These are phyloP conservation scores for Xylaria venustula DNA, from an alignment of 495 filamentous ascomycete species.

Conservation along the genomic window DNA sequence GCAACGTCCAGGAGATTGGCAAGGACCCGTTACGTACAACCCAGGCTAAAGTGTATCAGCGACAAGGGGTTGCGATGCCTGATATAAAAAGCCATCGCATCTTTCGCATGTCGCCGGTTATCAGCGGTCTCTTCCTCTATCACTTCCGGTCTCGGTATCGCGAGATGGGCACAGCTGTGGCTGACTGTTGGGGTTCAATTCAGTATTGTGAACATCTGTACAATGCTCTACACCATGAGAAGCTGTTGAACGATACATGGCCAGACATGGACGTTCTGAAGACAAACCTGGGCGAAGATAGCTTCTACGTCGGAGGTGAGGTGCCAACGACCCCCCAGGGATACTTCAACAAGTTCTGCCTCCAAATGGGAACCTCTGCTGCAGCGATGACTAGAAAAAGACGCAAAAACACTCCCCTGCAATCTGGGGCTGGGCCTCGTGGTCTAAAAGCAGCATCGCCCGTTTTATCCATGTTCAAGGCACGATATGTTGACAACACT, in stretches of 20 bases:
- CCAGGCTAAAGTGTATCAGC: not conserved
- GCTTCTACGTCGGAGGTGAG: slow-evolving; percentile 32
- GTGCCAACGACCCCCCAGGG: slow-evolving; percentile 23
- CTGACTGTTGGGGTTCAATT: slow-evolving; percentile 38
- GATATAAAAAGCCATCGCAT: slow-evolving; percentile 23
- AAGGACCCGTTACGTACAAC: slow-evolving; percentile 15
- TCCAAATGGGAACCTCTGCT: slow-evolving; percentile 36
- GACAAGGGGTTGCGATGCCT: not conserved
- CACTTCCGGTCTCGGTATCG: slow-evolving; percentile 23
- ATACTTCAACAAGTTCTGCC: slow-evolving; percentile 34
- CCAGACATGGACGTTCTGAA: slow-evolving; percentile 36
- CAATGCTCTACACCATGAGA: slow-evolving; percentile 32
- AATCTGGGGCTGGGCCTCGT: slow-evolving; percentile 27
- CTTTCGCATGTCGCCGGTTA: slow-evolving; percentile 30
- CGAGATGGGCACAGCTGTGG: slow-evolving; percentile 27
- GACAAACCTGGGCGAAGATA: slow-evolving; percentile 18
- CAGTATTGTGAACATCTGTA: slow-evolving; percentile 36
- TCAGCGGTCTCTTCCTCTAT: slow-evolving; percentile 34
- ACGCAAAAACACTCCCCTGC: slow-evolving; percentile 3
- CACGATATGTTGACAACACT: slow-evolving; percentile 22
- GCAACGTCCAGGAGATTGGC: slow-evolving; percentile 17
- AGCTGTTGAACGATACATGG: slow-evolving; percentile 26
- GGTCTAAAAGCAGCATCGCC: slow-evolving; percentile 23
- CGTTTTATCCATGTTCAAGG: slow-evolving; percentile 31
- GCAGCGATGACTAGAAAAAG: slow-evolving; percentile 22